These are phyloP conservation scores for Phellinidium pouzarii DNA, from an alignment of 1,284 basidiomycete genomes.

Conservation along the genomic window DNA sequence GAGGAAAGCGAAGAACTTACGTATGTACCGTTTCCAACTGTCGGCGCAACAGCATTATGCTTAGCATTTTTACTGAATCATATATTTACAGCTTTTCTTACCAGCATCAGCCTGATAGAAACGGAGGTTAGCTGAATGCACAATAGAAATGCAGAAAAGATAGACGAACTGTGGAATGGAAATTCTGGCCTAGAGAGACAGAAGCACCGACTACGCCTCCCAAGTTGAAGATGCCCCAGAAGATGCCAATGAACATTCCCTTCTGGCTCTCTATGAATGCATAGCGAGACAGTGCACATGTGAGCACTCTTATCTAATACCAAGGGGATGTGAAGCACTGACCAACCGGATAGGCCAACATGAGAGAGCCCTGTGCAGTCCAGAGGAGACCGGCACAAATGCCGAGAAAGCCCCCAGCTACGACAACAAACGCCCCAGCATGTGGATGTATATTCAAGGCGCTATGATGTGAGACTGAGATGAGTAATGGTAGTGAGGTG, in stretches of 20 bases:
- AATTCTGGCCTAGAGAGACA: slow-evolving; percentile 50
- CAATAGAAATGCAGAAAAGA: neutral
- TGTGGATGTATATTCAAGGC: slow-evolving; percentile 24
- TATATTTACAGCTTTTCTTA: neutral
- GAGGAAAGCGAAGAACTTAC: slow-evolving; percentile 17
- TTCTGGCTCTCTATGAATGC: slow-evolving; percentile 35
- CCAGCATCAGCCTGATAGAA: neutral
- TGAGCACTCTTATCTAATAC: slow-evolving; percentile 33
- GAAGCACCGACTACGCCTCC: slow-evolving; percentile 59
- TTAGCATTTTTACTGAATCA: neutral
- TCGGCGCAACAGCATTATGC: no score
- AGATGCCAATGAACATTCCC: slow-evolving; percentile 40
- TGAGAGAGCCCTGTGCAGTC: slow-evolving; percentile 51
- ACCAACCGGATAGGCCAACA: slow-evolving; percentile 44
- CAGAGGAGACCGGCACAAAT: slow-evolving; percentile 54
- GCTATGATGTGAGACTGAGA: slow-evolving; percentile 21
- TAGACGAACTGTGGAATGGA: slow-evolving; percentile 32
- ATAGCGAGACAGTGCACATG: neutral
- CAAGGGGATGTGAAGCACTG: slow-evolving; percentile 40
- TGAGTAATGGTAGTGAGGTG: neutral
- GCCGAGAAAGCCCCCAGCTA: slow-evolving; percentile 50
- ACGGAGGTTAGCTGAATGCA: neutral
- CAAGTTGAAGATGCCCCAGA: slow-evolving; percentile 66
- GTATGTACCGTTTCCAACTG: slow-evolving; percentile 30
- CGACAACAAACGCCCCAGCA: slow-evolving; percentile 40